Percentiles rank a stretch among this genome's conserved stretches.
phyloP scores from a whole-genome alignment of 805 yeast genomes.

The Metschnikowia koreensis region DNA sequence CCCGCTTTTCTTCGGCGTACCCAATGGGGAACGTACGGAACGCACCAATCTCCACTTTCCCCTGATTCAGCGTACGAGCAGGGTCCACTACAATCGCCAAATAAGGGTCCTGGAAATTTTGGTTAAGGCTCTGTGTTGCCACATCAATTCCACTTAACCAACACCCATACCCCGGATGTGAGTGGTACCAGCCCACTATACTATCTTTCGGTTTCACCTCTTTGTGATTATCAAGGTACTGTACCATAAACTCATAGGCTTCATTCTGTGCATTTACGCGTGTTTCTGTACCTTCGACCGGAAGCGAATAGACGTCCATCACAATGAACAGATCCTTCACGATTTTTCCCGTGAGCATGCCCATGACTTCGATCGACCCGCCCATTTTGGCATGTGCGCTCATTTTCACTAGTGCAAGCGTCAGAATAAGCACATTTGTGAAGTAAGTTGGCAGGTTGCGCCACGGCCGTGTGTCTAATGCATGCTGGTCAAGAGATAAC shows the following conservation, averaged over 20 bases:
- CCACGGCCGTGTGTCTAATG: slow-evolving; percentile 48
- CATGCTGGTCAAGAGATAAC: slow-evolving; percentile 7
- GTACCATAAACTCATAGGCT: slow-evolving; percentile 93
- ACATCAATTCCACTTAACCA: slow-evolving; percentile 95
- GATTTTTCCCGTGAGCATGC: slow-evolving; percentile 83
- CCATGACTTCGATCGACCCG: slow-evolving; percentile 91
- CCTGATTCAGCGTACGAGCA: slow-evolving; percentile 57
- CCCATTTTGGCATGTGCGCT: slow-evolving; percentile 78
- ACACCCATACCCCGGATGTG: slow-evolving; percentile 97
- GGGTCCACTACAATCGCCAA: slow-evolving; percentile 90
- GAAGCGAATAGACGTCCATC: slow-evolving; percentile 79
- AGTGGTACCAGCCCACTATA: slow-evolving; percentile 95
- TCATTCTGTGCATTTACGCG: slow-evolving; percentile 92
- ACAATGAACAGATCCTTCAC: slow-evolving; percentile 57
- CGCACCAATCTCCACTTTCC: slow-evolving; percentile 81
- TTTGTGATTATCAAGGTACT: slow-evolving; percentile 60
- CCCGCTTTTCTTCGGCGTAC: slow-evolving; percentile 8
- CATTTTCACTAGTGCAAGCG: slow-evolving; percentile 74
- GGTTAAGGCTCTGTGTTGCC: slow-evolving; percentile 81
- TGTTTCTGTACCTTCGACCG: slow-evolving; percentile 95
- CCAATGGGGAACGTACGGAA: slow-evolving; percentile 66
- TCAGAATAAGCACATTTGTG: slow-evolving; percentile 59
- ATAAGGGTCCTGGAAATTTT: slow-evolving; percentile 87
- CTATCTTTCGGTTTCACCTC: slow-evolving; percentile 50
- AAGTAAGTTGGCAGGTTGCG: slow-evolving; percentile 57